Percentiles rank a stretch among this genome's conserved stretches.
Conservation (phyloP, 495 filamentous ascomycete genomes). For the Podospora fimiseda region DNA sequence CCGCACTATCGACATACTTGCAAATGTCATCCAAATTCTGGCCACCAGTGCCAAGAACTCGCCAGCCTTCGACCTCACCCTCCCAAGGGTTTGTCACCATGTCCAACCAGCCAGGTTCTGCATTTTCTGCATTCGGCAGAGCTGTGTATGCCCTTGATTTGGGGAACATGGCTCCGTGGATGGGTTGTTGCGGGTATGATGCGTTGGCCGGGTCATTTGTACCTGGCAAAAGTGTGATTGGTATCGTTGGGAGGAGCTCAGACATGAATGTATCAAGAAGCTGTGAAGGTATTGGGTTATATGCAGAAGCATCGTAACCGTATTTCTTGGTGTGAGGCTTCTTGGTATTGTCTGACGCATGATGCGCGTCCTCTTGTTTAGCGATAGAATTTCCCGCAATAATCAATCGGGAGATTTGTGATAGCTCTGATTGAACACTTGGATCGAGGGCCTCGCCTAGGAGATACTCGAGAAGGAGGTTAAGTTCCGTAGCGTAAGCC, state of each 20-base stretch:
- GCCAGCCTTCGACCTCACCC: constrained; percentile 79
- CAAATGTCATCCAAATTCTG: constrained; percentile 92
- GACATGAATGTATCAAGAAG: constrained; percentile 79
- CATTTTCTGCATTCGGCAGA: constrained; percentile 26
- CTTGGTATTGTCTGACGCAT: constrained; percentile 34
- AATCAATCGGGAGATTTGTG: constrained; percentile 74
- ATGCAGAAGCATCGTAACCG: constrained; percentile 83
- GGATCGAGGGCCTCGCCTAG: constrained; percentile 70
- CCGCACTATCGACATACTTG: constrained; percentile 75
- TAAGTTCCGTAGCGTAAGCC: constrained; percentile 62
- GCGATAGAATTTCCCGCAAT: constrained; percentile 87
- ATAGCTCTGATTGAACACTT: constrained; percentile 48
- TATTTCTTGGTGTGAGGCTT: constrained; percentile 63
- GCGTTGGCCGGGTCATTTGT: constrained; percentile 72
- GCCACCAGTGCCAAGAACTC: constrained; percentile 74
- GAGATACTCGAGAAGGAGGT: constrained; percentile 79
- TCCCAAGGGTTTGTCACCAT: constrained; percentile 91
- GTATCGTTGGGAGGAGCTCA: constrained; percentile 70
- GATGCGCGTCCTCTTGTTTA: constrained; percentile 1
- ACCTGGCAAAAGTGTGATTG: constrained; percentile 74
- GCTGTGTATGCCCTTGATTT: constrained; percentile 61
- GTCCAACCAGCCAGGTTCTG: constrained; percentile 72
- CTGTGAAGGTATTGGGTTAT: constrained; percentile 76
- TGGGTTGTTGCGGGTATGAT: constrained; percentile 72
- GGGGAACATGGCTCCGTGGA: constrained; percentile 79